Conservation (phyloP, 805 yeast species). For the Ogataea trehaloabstinens region DNA sequence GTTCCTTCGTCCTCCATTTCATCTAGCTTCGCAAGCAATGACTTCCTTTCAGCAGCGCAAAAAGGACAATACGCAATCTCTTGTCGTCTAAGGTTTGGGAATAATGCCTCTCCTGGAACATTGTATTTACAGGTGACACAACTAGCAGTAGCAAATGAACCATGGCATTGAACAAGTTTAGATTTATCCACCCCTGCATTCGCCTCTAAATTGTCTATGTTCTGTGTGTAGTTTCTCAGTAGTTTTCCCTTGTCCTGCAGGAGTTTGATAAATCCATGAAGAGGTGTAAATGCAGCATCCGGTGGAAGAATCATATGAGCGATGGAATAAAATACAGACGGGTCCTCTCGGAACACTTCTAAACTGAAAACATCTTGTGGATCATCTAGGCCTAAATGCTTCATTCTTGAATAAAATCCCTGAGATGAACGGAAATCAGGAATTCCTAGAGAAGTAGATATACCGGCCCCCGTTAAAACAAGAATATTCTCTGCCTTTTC, state of each 20-base stretch:
- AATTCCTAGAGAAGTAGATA: constrained; percentile 83
- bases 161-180: constrained; percentile 84
- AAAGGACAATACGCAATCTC: constrained; percentile 72
- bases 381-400: constrained; percentile 68
- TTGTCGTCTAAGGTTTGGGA: constrained; percentile 52
- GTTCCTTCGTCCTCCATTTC: constrained; percentile 31
- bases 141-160: constrained; percentile 85
- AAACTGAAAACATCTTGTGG: constrained; percentile 90
- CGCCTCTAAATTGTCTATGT: constrained; percentile 84
- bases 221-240: constrained; percentile 84
- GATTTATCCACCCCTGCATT: constrained; percentile 69
- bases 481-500: constrained; percentile 57
- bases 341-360: constrained; percentile 68
- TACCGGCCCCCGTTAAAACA: constrained; percentile 91
- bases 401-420: constrained; percentile 74
- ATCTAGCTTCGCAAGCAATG: constrained; percentile 26
- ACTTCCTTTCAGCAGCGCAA: constrained; percentile 48
- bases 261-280: constrained; percentile 75
- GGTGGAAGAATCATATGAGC: constrained; percentile 86
- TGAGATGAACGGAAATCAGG: constrained; percentile 91
- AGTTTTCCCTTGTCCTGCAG: constrained; percentile 75
- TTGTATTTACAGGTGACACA: constrained; percentile 73
- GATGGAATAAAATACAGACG: constrained; percentile 77
- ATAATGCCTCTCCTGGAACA: constrained; percentile 65
- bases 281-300: constrained; percentile 60